phyloP scores from a whole-genome alignment of 1,139 yeast genomes.

The Debaryomyces psychrophilus region DNA sequence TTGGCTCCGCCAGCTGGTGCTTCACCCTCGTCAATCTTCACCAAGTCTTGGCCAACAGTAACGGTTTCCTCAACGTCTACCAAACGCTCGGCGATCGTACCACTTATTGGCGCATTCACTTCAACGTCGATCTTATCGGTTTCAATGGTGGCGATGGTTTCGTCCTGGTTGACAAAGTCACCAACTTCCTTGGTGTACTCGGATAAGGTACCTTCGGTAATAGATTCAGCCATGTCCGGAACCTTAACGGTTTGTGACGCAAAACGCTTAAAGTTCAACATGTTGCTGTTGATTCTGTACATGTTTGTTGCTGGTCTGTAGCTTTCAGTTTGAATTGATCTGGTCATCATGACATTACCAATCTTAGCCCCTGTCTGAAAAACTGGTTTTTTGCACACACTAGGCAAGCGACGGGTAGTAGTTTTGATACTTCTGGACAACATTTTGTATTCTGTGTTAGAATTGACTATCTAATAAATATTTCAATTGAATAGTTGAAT shows the following conservation, averaged over 20 bases:
- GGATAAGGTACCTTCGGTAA: slow-evolving; percentile 93
- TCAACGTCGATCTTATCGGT: slow-evolving; percentile 98
- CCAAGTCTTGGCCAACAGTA: slow-evolving; percentile 92
- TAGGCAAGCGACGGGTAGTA: slow-evolving; percentile 24
- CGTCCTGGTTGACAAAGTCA: slow-evolving; percentile 85
- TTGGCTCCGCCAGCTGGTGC: slow-evolving; percentile 70
- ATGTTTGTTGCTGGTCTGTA: background rate
- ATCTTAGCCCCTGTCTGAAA: slow-evolving; percentile 13
- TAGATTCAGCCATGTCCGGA: slow-evolving; percentile 98
- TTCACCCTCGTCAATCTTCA: slow-evolving; percentile 88
- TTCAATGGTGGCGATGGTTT: slow-evolving; percentile 94
- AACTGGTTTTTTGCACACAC: slow-evolving; percentile 16
- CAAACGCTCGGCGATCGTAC: slow-evolving; percentile 83
- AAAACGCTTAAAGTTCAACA: slow-evolving; percentile 35
- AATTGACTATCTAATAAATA: slow-evolving; percentile 4
- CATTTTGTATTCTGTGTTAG: slow-evolving; percentile 17
- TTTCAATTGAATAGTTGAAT: background rate
- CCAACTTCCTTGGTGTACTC: slow-evolving; percentile 83
- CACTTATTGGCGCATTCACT: slow-evolving; percentile 92
- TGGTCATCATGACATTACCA: slow-evolving; percentile 15
- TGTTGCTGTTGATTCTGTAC: slow-evolving; percentile 9
- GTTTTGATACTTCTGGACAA: slow-evolving; percentile 28
- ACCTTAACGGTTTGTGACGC: slow-evolving; percentile 71
- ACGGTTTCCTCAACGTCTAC: slow-evolving; percentile 91
- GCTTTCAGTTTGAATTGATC: slow-evolving; percentile 18